phyloP scores from a whole-genome alignment of 495 filamentous ascomycete genomes.

The Aspergillus egyptiacus region DNA sequence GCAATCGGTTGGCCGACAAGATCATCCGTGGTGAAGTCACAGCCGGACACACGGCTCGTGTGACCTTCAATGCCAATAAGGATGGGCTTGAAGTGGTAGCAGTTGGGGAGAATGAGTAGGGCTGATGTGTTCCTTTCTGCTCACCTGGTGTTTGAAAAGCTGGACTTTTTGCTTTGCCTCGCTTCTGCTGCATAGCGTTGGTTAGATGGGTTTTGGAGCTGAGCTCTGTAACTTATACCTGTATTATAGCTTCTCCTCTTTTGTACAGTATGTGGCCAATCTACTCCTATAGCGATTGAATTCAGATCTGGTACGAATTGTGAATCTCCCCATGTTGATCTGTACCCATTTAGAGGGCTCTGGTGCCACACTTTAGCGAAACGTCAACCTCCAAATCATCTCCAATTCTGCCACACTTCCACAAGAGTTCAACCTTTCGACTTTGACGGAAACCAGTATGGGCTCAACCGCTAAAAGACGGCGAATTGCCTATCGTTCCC shows the following conservation, averaged over 20 bases:
- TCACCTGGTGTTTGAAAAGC: constrained; percentile 2
- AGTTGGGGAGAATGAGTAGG: constrained; percentile 9
- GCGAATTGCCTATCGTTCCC: constrained; percentile 9
- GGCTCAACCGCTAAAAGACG: constrained; percentile 20
- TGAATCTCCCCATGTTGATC: neutral
- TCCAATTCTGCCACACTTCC: neutral
- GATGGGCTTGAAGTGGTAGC: constrained; percentile 28
- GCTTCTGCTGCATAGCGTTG: neutral
- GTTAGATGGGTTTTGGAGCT: neutral
- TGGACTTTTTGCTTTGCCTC: neutral
- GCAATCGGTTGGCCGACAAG: constrained; percentile 80
- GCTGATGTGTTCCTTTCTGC: neutral
- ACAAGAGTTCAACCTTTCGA: neutral
- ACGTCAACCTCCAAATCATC: neutral
- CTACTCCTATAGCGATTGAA: neutral
- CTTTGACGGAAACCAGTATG: constrained; percentile 9
- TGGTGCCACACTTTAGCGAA: neutral
- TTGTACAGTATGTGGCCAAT: constrained; percentile 14
- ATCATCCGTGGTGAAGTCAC: constrained; percentile 83
- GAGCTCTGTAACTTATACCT: constrained; percentile 1
- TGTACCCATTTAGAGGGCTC: neutral
- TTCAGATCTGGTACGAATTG: no score
- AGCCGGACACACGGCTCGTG: constrained; percentile 63
- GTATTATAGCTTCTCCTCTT: constrained; percentile 20
- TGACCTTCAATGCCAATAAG: constrained; percentile 52